Evolutionary conservation across 2,329 filamentous ascomycete species (phyloP), one percentile per base, ranked within the genome.

Genomic region (Neonectria hederae): DNA sequence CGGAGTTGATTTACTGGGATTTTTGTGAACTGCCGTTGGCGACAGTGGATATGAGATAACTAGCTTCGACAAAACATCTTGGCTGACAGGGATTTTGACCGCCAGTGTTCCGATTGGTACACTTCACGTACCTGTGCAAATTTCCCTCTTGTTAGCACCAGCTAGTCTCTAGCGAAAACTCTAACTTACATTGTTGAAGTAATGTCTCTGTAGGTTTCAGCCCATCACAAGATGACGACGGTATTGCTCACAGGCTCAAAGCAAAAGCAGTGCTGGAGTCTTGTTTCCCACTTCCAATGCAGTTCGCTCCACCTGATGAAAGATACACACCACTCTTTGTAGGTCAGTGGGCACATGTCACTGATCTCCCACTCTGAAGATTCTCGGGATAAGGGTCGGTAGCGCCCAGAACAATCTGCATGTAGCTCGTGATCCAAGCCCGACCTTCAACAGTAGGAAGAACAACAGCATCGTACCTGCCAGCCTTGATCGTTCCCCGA

Each of bases 361-460:
- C n/a, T 42, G 32, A 59, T 52, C 56, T 6, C 46, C 56, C 5
- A 52, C 56, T 28, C 56, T 43, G 21, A 65, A 59, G 4, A n/a
- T 54, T 59, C 6, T 51, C 54, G 5, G 59, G 59, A 32, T 62
- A 65, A 0, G 59, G 63, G 28, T 62, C 54, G 14, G 52, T 45
- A 26, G 59, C 52, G 28, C 59, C 59, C 17, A 65, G 35, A 24
- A 54, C 49, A 35, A 65, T 52, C 35, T 59, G 42, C 63, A 62
- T 65, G 17, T 55, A 56, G 7, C 54, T 56, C 7, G 59, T 62
- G 14, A 65, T 65, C 63, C 59, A 63, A 9, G 54, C 59, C 17
- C 54, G 49, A 2, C 63, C 63, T 8, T 59, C 56, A 21, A 65
- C 53, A 1, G 59, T 59, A 3, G 63, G 54, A 2, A 57, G 5